Conservation (phyloP, 805 yeast genomes). For the Wickerhamiella kurtzmanii region DNA sequence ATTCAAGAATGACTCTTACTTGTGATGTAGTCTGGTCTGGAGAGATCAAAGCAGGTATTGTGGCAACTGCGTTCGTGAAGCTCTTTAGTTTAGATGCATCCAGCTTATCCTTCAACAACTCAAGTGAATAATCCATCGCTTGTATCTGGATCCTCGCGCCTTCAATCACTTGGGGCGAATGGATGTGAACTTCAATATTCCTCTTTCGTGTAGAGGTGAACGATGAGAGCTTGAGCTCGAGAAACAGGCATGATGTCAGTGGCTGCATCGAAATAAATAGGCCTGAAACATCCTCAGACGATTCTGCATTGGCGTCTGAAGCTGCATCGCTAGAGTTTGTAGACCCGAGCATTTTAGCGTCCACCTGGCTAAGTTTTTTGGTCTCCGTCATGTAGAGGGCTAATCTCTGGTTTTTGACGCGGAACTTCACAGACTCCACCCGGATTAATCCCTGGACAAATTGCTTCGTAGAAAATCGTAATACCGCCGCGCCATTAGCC, state of each 20-base stretch:
- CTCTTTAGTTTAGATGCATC: conserved; percentile 7
- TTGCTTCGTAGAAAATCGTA: conserved; percentile 12
- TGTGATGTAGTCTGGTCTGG: conserved; percentile 16
- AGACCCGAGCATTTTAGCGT: background rate
- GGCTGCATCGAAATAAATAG: conserved; percentile 16
- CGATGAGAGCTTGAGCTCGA: conserved; percentile 14
- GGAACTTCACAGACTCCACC: conserved; percentile 20
- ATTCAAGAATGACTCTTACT: conserved; percentile 20
- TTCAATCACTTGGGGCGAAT: conserved; percentile 3
- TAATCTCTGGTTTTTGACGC: conserved; percentile 21
- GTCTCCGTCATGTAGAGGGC: conserved; percentile 13
- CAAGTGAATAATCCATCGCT: conserved; percentile 13
- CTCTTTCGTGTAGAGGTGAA: conserved; percentile 13
- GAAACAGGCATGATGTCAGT: conserved; percentile 17
- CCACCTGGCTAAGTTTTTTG: background rate
- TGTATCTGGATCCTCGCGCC: conserved; percentile 11
- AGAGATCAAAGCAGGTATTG: conserved; percentile 23
- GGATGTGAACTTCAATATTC: conserved; percentile 10
- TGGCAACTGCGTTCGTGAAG: conserved; percentile 11
- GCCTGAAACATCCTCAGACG: background rate
- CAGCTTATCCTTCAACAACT: conserved; percentile 14
- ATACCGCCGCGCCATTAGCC: background rate
- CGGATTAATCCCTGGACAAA: conserved; percentile 29
- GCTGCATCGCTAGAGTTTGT: background rate
- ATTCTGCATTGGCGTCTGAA: background rate